Percentiles rank a stretch among this genome's conserved stretches.
phyloP scores from a whole-genome alignment of 805 yeast species.

The Saccharomycopsis fermentans region DNA sequence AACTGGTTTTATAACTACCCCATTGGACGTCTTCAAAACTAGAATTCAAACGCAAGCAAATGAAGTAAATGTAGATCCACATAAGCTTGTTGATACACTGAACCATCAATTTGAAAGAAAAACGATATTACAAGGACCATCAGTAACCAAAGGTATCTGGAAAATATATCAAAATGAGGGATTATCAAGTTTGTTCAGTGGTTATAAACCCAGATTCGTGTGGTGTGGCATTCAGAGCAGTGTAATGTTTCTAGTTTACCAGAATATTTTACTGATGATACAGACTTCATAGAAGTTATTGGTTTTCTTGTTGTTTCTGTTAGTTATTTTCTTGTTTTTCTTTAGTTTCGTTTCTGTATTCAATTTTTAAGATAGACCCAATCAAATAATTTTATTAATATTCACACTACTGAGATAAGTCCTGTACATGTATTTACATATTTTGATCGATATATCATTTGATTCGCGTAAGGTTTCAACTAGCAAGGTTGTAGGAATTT shows the following conservation, averaged over 20 bases:
- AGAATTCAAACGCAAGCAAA: conserved; percentile 73
- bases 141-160: conserved; percentile 30
- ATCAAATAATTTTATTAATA: not conserved
- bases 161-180: conserved; percentile 54
- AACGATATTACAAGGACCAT: conserved; percentile 8
- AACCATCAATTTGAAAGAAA: conserved; percentile 1
- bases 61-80: not conserved
- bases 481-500: too few species aligned
- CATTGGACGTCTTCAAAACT: conserved; percentile 70
- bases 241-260: conserved; percentile 84
- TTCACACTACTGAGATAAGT: not conserved
- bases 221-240: conserved; percentile 97
- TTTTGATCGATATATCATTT: not conserved
- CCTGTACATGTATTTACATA: not conserved
- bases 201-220: conserved; percentile 86
- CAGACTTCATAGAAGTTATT: not conserved
- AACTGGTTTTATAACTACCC: conserved; percentile 76
- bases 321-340: not conserved
- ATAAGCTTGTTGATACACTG: not conserved
- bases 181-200: conserved; percentile 57
- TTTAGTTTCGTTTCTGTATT: not conserved
- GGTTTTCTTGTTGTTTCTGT: not conserved
- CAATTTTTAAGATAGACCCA: not conserved
- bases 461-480: not conserved
- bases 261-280: conserved; percentile 47